These are phyloP conservation scores for Salix suchowensis DNA, from an alignment of 345 rosid species.

Conservation along the genomic window DNA sequence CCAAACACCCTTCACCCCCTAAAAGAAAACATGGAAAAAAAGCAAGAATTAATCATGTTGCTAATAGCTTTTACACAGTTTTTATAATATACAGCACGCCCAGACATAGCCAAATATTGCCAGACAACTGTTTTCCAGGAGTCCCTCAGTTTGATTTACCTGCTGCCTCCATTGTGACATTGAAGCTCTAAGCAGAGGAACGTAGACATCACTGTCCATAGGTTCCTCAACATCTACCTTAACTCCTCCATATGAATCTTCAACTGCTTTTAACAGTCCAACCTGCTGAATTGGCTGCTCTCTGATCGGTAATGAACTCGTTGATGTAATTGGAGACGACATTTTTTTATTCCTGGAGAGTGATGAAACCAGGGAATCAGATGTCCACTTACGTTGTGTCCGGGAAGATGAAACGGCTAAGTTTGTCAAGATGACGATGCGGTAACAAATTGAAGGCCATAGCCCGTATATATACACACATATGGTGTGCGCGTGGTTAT, in stretches of 20 bases:
- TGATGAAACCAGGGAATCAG: not conserved
- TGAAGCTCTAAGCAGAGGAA: conserved; percentile 46
- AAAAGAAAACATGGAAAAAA: not conserved
- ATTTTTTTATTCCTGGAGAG: not conserved
- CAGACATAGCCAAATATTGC: too few relatives aligned
- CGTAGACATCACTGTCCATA: conserved; percentile 43
- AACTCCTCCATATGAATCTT: conserved; percentile 54
- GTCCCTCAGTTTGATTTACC: conserved; percentile 29
- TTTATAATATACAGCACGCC: too few relatives aligned
- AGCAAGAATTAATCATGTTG: not conserved
- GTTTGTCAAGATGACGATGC: not conserved
- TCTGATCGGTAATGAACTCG: conserved; percentile 11
- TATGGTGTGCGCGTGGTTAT: too few relatives aligned
- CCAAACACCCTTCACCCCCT: conserved; percentile 80
- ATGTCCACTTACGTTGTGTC: not conserved
- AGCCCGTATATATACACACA: not conserved
- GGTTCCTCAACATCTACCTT: conserved; percentile 33
- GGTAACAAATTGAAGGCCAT: not conserved
- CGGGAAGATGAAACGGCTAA: too few relatives aligned
- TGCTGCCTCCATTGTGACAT: conserved; percentile 43
- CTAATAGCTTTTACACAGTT: not conserved
- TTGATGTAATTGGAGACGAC: not conserved
- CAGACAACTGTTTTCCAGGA: not conserved
- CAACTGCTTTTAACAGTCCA: conserved; percentile 33
- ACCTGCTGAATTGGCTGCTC: conserved; percentile 18